Base-by-base conservation (phyloP, 1,284 basidiomycete genomes). In the Boletus semigastroideus region DNA sequence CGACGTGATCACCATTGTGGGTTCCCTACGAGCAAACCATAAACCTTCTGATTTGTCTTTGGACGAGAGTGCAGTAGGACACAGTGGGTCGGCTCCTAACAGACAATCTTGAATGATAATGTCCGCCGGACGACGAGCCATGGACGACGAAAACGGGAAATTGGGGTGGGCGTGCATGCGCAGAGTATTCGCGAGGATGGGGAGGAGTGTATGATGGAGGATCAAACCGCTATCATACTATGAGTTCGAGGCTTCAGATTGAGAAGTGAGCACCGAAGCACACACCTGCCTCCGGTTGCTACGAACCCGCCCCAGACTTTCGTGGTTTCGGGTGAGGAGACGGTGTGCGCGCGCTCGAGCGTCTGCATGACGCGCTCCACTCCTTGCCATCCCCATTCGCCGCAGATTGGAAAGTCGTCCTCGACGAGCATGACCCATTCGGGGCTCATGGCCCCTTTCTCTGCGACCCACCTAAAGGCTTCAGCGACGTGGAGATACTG, bases 371-470 rank as follows among this genome's bases (percentile, higher is more conserved):
- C 69, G 17, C 55, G 60, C 4, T 60, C 59, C 9, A 76, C 46
- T 0, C 63, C 69, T 12, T 64, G 49, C 64, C 64, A 68, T 25
- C 69, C 71, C 55, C 58, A 59, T 27, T 65, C 63, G 2, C 68
- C 66, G 30, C 74, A 76, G 16, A 76, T 45, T 2, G 74, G 73
- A 45, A 76, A 76, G 54, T 76, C 73, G 52, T 77, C 74, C 43
- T 76, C 75, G 17, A 73, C 61, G 9, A 76, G 58, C 70, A 74
- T 74, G 5, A 76, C 55, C 72, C 74, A 75, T 52, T 75, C 72
- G 16, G 70, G 64, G 34, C 52, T 56, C 17, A 22, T 27, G n/a
- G 49, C 51, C 3, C 20, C 30, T 34, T 45, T 56, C 41, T 55
- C 54, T 39, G 30, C 28, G 46, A 56, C 33, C 75, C 73, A 76